Percentiles rank a stretch among this genome's conserved stretches.
These are phyloP conservation scores for Martensiomyces pterosporus DNA, from an alignment of 192 early-diverging fungal species.

Conservation along the genomic window DNA sequence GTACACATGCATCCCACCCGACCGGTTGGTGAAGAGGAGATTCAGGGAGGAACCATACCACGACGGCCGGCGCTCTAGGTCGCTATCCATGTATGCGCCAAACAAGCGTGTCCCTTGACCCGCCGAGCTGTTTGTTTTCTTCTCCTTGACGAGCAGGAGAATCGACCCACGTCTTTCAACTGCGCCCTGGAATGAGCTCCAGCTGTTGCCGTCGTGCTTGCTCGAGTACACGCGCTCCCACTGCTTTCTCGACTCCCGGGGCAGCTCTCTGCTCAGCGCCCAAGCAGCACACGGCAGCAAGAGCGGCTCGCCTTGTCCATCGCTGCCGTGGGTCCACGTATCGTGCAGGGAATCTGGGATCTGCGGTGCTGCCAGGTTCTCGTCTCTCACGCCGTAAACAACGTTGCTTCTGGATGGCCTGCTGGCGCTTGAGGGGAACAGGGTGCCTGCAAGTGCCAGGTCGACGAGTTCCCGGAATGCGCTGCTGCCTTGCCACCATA, in stretches of 20 bases:
- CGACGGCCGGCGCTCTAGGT: conserved; percentile 54
- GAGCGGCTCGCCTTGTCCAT: conserved; percentile 8
- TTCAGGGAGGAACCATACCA: conserved; percentile 61
- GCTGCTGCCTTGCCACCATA: conserved; percentile 21
- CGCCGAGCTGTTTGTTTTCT: background rate
- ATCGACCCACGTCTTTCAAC: conserved; percentile 33
- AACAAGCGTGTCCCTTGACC: conserved; percentile 59
- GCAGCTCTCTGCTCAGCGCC: conserved; percentile 25
- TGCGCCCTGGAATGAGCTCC: conserved; percentile 36
- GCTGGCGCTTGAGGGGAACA: conserved; percentile 6
- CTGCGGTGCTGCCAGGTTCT: conserved; percentile 9
- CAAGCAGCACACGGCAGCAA: conserved; percentile 17
- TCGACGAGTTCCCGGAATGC: conserved; percentile 23
- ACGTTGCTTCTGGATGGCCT: background rate
- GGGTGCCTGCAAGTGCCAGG: conserved; percentile 14
- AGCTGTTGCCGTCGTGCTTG: conserved; percentile 30
- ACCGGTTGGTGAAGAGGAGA: conserved; percentile 53
- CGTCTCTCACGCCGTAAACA: conserved; percentile 3
- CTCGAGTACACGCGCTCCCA: conserved; percentile 42
- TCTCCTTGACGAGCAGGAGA: conserved; percentile 32
- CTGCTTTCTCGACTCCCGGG: conserved; percentile 8
- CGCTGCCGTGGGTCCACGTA: background rate
- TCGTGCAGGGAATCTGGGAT: too few species aligned
- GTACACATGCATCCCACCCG: conserved; percentile 4
- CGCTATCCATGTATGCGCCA: conserved; percentile 62